phyloP scores from a whole-genome alignment of 2,329 filamentous ascomycete genomes.

The Talaromyces amestolkiae region DNA sequence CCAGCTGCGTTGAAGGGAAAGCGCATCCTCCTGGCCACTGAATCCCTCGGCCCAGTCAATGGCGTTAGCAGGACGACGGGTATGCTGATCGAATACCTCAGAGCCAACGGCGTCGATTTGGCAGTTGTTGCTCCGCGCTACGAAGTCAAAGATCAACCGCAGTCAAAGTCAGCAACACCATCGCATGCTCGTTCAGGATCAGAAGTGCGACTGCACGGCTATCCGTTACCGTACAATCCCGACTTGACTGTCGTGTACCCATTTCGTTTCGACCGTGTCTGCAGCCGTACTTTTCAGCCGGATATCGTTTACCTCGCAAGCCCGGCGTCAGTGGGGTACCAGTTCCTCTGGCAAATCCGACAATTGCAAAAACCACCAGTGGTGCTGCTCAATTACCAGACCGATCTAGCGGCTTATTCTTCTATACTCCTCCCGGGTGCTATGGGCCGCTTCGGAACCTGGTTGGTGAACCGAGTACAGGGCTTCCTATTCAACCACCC shows the following conservation, averaged over 20 bases:
- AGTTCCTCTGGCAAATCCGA: slow-evolving; percentile 66
- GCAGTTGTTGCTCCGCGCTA: slow-evolving; percentile 64
- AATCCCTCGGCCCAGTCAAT: slow-evolving; percentile 70
- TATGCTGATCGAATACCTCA: slow-evolving; percentile 66
- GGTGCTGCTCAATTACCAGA: slow-evolving; percentile 69
- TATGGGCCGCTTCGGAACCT: slow-evolving; percentile 60
- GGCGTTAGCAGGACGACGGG: slow-evolving; percentile 70
- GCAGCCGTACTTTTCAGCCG: slow-evolving; percentile 61
- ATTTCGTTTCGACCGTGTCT: slow-evolving; percentile 62
- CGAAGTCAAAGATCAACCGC: slow-evolving; percentile 37
- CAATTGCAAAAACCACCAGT: slow-evolving; percentile 58
- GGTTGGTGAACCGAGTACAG: slow-evolving; percentile 62
- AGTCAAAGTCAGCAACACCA: slow-evolving; percentile 50
- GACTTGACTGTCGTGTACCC: slow-evolving; percentile 69
- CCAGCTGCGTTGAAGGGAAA: slow-evolving; percentile 55
- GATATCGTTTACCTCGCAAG: slow-evolving; percentile 69
- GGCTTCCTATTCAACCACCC: slow-evolving; percentile 64
- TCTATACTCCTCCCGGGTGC: slow-evolving; percentile 66
- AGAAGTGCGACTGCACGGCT: slow-evolving; percentile 52
- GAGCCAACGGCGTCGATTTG: slow-evolving; percentile 62
- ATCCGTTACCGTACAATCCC: slow-evolving; percentile 68
- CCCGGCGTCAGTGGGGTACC: slow-evolving; percentile 67
- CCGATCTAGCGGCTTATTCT: slow-evolving; percentile 67
- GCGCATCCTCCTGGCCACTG: slow-evolving; percentile 65
- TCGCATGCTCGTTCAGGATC: slow-evolving; percentile 44